Conservation (phyloP, 176 grass and related monocot genomes). For the Raddia guianensis region DNA sequence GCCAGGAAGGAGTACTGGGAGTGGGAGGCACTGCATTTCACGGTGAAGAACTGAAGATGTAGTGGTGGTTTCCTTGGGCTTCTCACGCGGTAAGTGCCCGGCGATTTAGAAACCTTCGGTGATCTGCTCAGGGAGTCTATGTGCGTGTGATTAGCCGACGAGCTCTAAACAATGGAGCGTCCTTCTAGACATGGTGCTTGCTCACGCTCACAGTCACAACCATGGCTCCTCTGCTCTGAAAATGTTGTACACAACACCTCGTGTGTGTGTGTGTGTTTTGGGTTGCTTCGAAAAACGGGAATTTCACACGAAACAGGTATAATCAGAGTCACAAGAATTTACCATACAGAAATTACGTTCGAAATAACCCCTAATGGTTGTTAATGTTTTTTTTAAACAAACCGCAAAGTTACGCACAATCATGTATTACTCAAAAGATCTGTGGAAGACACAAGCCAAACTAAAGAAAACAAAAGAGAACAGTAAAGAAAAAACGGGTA, state of each 20-base stretch:
- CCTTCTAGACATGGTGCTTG: slow-evolving; percentile 46
- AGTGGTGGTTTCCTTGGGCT: slow-evolving; percentile 27
- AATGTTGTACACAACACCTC: slow-evolving; percentile 6
- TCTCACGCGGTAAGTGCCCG: slow-evolving; percentile 57
- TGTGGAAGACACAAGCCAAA: no score
- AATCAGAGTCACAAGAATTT: background rate
- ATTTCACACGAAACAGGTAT: background rate
- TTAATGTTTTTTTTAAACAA: no score
- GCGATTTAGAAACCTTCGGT: slow-evolving; percentile 55
- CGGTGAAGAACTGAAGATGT: slow-evolving; percentile 28
- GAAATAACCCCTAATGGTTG: no score
- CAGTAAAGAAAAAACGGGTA: no score
- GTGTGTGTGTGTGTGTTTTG: no score
- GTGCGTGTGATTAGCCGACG: slow-evolving; percentile 1
- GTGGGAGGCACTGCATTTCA: slow-evolving; percentile 30
- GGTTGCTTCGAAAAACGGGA: background rate
- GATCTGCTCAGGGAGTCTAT: slow-evolving; percentile 39
- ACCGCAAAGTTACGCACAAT: no score
- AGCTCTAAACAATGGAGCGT: slow-evolving; percentile 43
- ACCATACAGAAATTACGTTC: no score
- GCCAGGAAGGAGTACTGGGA: no score
- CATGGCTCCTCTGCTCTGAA: background rate
- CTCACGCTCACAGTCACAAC: background rate
- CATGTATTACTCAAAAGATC: no score
- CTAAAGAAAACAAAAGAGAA: no score